Conservation (phyloP, 2,329 filamentous ascomycete species). For the Atkinsonella texensis region DNA sequence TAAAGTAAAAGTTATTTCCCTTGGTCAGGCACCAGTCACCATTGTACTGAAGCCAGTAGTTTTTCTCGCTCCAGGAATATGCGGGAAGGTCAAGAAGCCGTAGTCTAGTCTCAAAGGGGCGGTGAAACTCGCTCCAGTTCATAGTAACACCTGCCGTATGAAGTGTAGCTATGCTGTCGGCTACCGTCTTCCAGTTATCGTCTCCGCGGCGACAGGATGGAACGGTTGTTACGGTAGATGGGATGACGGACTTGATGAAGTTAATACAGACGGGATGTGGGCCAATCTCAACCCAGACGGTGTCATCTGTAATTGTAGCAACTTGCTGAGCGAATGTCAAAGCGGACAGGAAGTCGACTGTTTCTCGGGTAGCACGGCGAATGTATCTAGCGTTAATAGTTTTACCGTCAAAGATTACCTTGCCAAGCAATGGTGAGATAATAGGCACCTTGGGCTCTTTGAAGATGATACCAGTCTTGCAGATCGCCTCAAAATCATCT, state of each 20-base stretch:
- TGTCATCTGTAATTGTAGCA: conserved; percentile 39
- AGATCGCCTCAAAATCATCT: conserved; percentile 28
- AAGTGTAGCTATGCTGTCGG: conserved; percentile 42
- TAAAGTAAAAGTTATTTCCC: conserved; percentile 42
- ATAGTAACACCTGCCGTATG: conserved; percentile 35
- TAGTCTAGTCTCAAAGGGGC: conserved; percentile 28
- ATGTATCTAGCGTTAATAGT: conserved; percentile 42
- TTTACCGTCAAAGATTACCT: conserved; percentile 29
- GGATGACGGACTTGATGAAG: conserved; percentile 49
- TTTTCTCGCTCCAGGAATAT: conserved; percentile 63
- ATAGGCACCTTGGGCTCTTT: conserved; percentile 7
- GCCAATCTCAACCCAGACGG: conserved; percentile 55
- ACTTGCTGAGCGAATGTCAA: conserved; percentile 36
- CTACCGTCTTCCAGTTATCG: conserved; percentile 51
- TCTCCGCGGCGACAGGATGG: conserved; percentile 50
- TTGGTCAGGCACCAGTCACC: conserved; percentile 65
- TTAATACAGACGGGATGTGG: conserved; percentile 50
- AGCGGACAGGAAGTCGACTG: conserved; percentile 52
- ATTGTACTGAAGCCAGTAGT: conserved; percentile 52
- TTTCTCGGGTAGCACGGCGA: conserved; percentile 44
- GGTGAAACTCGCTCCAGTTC: conserved; percentile 55
- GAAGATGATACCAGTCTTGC: conserved; percentile 1
- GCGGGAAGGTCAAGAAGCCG: conserved; percentile 50
- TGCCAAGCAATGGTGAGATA: conserved; percentile 33
- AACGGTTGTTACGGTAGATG: conserved; percentile 33